A percentile compares a stretch with the other conserved stretches of the same genome.
These are phyloP conservation scores for Eucalyptus decipiens DNA, from an alignment of 345 rosid species.

Conservation along the genomic window DNA sequence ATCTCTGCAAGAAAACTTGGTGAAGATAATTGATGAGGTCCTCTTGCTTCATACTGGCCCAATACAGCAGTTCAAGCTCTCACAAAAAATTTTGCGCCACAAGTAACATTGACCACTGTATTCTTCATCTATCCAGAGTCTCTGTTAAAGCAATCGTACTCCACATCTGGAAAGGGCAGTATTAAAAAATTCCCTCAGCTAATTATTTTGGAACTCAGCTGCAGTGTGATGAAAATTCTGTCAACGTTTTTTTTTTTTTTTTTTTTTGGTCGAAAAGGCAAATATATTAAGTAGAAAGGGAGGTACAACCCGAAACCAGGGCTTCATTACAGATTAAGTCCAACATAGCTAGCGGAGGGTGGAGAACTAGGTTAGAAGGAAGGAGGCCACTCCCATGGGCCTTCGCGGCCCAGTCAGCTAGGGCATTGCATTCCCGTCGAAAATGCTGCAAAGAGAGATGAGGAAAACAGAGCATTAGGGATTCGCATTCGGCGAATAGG, in stretches of 20 bases:
- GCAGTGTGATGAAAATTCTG: neutral
- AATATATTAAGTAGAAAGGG: no score
- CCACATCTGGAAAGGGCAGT: neutral
- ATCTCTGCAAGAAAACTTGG: neutral
- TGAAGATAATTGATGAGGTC: neutral
- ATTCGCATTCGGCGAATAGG: no score
- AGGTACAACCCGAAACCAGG: no score
- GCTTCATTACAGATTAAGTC: no score
- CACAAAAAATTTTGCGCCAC: neutral
- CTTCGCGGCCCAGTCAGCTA: no score
- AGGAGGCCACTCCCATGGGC: no score
- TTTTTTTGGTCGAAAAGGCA: no score
- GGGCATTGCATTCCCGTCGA: no score
- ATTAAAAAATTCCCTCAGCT: neutral
- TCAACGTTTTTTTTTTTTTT: neutral
- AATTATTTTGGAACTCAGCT: neutral
- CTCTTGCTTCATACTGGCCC: neutral
- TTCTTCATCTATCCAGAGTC: neutral
- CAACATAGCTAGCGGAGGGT: no score
- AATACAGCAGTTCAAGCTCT: neutral
- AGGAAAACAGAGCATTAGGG: no score
- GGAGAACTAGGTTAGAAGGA: no score
- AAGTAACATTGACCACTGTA: neutral
- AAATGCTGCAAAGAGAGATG: no score
- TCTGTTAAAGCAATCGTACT: neutral